These are phyloP conservation scores for Microdochium nivale DNA, from an alignment of 2,329 filamentous ascomycete species.

Conservation along the genomic window DNA sequence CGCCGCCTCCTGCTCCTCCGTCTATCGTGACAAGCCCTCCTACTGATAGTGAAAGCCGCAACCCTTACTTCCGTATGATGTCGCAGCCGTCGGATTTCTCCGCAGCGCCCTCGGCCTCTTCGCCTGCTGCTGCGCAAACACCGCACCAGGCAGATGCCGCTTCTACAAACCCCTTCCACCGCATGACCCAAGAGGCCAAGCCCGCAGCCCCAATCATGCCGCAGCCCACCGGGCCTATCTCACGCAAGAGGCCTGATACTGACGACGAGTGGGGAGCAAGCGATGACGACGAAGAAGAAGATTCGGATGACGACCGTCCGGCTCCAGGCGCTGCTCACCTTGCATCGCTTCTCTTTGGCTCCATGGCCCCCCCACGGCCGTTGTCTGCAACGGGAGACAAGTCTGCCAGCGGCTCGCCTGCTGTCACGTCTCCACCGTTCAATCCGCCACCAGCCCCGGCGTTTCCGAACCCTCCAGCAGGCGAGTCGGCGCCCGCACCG, in stretches of 20 bases:
- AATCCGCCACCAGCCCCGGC: constrained; percentile 19
- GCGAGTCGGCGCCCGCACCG: neutral
- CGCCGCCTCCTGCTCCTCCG: constrained; percentile 41
- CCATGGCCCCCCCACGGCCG: constrained; percentile 88
- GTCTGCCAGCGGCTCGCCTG: constrained; percentile 31
- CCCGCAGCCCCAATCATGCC: constrained; percentile 27
- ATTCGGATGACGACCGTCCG: constrained; percentile 69
- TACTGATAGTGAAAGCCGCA: constrained; percentile 66
- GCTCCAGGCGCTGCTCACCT: constrained; percentile 84
- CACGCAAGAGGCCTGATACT: constrained; percentile 41
- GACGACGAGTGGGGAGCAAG: constrained; percentile 82
- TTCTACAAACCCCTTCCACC: constrained; percentile 95
- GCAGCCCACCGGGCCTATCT: constrained; percentile 41
- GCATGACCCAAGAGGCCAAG: constrained; percentile 60
- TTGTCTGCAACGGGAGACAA: constrained; percentile 75
- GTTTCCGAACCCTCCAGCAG: constrained; percentile 13
- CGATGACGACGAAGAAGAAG: constrained; percentile 53
- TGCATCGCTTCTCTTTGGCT: constrained; percentile 90
- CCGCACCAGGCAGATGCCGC: constrained; percentile 41
- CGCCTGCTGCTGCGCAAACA: constrained; percentile 28
- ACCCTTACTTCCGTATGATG: constrained; percentile 91
- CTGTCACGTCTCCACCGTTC: constrained; percentile 24
- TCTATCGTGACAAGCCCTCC: constrained; percentile 44
- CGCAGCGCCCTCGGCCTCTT: constrained; percentile 27
- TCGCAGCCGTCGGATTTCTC: constrained; percentile 55